These are phyloP conservation scores for Bipolaris oryzae DNA, from an alignment of 2,329 filamentous ascomycete species.

Conservation along the genomic window DNA sequence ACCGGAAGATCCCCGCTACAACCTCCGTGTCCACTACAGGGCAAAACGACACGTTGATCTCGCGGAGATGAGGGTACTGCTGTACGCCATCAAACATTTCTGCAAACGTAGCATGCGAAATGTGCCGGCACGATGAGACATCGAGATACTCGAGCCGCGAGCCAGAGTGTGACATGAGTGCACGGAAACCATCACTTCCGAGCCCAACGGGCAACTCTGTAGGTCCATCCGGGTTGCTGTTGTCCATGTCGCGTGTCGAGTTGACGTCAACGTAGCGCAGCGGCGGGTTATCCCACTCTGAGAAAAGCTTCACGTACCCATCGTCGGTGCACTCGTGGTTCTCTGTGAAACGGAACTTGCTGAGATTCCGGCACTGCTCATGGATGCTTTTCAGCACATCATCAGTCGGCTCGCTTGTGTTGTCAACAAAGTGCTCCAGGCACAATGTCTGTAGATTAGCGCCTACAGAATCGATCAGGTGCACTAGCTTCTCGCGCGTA, in stretches of 20 bases:
- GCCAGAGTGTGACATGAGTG: constrained; percentile 85
- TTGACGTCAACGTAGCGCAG: constrained; percentile 75
- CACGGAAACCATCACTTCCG: constrained; percentile 75
- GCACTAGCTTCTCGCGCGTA: constrained; percentile 62
- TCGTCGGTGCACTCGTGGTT: constrained; percentile 77
- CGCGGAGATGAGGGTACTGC: constrained; percentile 69
- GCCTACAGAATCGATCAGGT: constrained; percentile 68
- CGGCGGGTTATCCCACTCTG: constrained; percentile 73
- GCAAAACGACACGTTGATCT: constrained; percentile 80
- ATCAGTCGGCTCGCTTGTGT: constrained; percentile 63
- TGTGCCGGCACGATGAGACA: constrained; percentile 84
- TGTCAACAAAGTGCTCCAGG: constrained; percentile 69
- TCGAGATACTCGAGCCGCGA: constrained; percentile 69
- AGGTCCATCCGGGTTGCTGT: constrained; percentile 68
- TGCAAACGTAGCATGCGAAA: constrained; percentile 73
- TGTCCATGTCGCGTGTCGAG: constrained; percentile 77
- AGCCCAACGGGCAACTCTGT: constrained; percentile 69
- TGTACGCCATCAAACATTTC: constrained; percentile 69
- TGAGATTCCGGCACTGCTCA: constrained; percentile 68
- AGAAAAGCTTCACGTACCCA: constrained; percentile 75
- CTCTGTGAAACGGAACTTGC: constrained; percentile 80
- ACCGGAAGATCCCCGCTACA: constrained; percentile 67
- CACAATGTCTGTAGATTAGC: constrained; percentile 75
- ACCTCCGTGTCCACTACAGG: constrained; percentile 70
- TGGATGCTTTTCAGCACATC: constrained; percentile 72